Evolutionary conservation across 306 rosid species (phyloP).

Genomic region (Citrullus mucosospermus): DNA sequence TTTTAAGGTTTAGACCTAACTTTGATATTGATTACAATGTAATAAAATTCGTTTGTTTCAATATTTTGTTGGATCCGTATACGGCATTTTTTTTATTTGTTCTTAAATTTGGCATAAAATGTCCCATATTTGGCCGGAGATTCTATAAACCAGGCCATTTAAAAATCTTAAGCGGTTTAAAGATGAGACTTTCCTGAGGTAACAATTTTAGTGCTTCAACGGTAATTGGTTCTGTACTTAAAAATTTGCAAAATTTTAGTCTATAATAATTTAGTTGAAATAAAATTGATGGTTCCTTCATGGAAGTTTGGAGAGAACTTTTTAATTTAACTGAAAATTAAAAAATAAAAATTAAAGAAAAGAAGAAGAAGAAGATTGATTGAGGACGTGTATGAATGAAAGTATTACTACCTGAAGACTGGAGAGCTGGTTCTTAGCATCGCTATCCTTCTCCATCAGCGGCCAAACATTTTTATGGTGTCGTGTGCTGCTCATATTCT

Average conservation of each 20-base stretch:
- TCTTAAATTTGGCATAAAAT: neutral
- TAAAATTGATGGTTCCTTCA: no score
- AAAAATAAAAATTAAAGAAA: neutral
- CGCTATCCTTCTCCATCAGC: slow-evolving; percentile 33
- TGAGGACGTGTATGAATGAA: neutral
- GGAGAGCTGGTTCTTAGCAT: slow-evolving; percentile 17
- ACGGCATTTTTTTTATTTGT: neutral
- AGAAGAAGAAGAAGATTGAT: neutral
- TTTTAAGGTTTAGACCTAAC: neutral
- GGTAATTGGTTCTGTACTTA: neutral
- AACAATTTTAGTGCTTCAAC: no score
- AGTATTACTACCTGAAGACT: neutral
- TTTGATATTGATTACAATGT: neutral
- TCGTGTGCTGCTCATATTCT: slow-evolving; percentile 41
- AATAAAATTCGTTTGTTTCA: neutral
- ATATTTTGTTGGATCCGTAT: neutral
- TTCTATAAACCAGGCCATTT: neutral
- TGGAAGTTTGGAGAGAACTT: neutral
- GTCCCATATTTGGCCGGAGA: neutral
- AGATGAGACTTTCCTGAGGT: no score
- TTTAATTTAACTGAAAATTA: no score
- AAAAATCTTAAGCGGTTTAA: neutral
- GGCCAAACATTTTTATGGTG: slow-evolving; percentile 48
- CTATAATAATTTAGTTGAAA: no score
- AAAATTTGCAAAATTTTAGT: no score